Conservation (phyloP, 768 basidiomycete species). For the Lenzites betulinus region DNA sequence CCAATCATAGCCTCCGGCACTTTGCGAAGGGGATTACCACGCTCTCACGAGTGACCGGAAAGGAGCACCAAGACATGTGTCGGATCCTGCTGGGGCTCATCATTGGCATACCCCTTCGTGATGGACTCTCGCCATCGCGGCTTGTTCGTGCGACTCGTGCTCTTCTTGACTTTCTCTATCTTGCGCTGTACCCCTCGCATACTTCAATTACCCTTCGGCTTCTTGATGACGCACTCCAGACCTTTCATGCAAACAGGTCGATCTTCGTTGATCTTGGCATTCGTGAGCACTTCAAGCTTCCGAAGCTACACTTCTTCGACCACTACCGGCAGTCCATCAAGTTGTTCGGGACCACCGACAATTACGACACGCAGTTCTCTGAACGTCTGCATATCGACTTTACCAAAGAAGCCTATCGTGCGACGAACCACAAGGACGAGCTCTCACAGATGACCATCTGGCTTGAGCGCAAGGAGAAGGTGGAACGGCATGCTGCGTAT, state of each 20-base stretch:
- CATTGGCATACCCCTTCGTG: conserved; percentile 16
- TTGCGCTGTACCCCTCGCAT: conserved; percentile 26
- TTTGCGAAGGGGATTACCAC: conserved; percentile 42
- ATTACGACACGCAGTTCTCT: conserved; percentile 32
- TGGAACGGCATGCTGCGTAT: background rate
- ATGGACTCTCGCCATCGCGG: background rate
- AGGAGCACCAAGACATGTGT: conserved; percentile 39
- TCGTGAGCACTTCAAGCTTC: conserved; percentile 30
- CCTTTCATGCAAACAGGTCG: conserved; percentile 39
- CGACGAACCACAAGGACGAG: conserved; percentile 29
- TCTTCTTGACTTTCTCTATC: conserved; percentile 6
- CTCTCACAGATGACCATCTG: conserved; percentile 29
- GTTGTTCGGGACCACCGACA: conserved; percentile 26
- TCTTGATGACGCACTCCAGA: background rate
- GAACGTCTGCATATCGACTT: conserved; percentile 23
- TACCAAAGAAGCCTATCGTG: conserved; percentile 23
- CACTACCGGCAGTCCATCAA: conserved; percentile 26
- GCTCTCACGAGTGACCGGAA: conserved; percentile 45
- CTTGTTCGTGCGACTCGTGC: conserved; percentile 29
- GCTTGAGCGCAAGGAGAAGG: conserved; percentile 21
- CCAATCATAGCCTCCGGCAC: conserved; percentile 33
- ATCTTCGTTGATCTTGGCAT: conserved; percentile 38
- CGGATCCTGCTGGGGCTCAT: conserved; percentile 31
- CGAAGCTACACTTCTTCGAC: conserved; percentile 28
- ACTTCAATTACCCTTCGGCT: background rate